Evolutionary conservation across 192 early-diverging fungal species (phyloP), one percentile per base, ranked within the genome.

Genomic region (Funneliformis mosseae): DNA sequence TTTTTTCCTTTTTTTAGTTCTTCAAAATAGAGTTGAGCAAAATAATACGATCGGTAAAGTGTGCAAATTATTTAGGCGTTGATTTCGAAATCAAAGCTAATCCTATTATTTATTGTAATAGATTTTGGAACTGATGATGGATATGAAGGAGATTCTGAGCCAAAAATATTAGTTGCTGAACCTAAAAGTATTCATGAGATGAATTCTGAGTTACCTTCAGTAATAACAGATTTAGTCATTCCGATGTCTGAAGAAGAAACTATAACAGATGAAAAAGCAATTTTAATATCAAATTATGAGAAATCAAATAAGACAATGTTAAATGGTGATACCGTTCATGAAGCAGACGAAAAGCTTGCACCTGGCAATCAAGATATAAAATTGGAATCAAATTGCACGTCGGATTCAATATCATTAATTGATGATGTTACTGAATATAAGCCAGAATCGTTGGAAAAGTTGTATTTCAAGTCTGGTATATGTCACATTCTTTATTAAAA

Each of bases 121-220:
- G 28, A 67, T 28, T 66, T 67, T 67, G 64, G 28, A 33, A 16
- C 64, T 16, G 64, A 80, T 61, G 74, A 75, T 14, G 75, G 55
- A 16, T 68, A 78, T 38, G 69, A 83, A 8, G 80, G 12, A 25
- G 74, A 81, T 74, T 25, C 10, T 28, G 64, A 81, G 46, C 38
- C 42, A 64, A 74, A 50, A 45, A 25, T 28, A n/a, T 50, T 50
- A 5, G 45, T 74, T 50, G 23, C 45, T n/a, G 72, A 74, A 10
- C 72, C 45, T 4, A 25, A 74, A 25, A 18, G 14, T 3, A 66
- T 5, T 0, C 8, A 11, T 25, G 27, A 8, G 28, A 14, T 66
- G 10, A 28, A 28, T n/a, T 25, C 28, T 33, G 28, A 33, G 4
- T 12, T 10, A 66, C 50, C 18, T 6, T 55, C 50, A 16, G 50